phyloP scores from a whole-genome alignment of 768 basidiomycete species.

The Leccinum broughii region DNA sequence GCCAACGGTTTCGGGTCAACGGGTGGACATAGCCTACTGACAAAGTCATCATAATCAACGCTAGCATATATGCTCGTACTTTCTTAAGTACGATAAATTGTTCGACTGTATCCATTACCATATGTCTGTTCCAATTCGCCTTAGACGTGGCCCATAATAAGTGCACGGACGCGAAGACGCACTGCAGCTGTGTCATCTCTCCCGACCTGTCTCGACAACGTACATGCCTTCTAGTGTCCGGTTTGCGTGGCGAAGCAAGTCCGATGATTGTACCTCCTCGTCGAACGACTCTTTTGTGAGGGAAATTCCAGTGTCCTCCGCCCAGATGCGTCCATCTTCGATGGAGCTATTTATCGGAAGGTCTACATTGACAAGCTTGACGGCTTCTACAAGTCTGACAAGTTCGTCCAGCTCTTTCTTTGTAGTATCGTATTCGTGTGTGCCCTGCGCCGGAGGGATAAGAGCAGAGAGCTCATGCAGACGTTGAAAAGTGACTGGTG shows the following conservation, averaged over 20 bases:
- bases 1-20: constrained; percentile 92
- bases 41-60: constrained; percentile 11
- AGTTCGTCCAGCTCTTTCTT: constrained; percentile 69
- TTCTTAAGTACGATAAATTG: constrained; percentile 4
- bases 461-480: constrained; percentile 77
- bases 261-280: constrained; percentile 38
- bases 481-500: constrained; percentile 55
- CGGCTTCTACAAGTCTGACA: constrained; percentile 77
- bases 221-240: constrained; percentile 54
- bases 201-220: constrained; percentile 52
- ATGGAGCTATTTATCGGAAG: constrained; percentile 29
- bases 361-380: constrained; percentile 57
- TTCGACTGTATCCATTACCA: background rate
- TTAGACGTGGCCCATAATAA: background rate
- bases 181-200: constrained; percentile 19
- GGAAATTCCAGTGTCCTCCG: constrained; percentile 37
- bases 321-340: constrained; percentile 46
- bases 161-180: background rate
- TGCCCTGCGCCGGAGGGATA: constrained; percentile 58
- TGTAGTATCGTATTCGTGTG: constrained; percentile 50
- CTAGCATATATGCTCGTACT: background rate
- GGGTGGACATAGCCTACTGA: constrained; percentile 71
- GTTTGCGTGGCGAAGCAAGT: constrained; percentile 52
- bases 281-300: constrained; percentile 25
- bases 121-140: background rate